Conservation (phyloP, 352 stramenopile species). For the Globisporangium irregulare region DNA sequence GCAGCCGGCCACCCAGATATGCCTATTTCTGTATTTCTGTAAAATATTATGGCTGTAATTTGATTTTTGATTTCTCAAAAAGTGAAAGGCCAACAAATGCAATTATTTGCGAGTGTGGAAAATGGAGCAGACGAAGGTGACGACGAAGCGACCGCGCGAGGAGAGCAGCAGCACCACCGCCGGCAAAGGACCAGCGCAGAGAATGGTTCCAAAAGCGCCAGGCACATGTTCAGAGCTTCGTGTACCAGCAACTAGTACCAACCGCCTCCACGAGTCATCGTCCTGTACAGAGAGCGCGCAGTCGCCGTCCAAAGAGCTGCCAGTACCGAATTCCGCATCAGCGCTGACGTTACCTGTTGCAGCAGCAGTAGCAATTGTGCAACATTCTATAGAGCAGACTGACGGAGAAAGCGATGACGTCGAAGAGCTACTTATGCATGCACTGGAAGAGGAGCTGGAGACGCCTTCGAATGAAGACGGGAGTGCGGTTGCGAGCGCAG, state of each 20-base stretch:
- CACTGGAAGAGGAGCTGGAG: slow-evolving; percentile 18
- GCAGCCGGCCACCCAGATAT: no score
- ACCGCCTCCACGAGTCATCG: not conserved
- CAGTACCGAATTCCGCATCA: not conserved
- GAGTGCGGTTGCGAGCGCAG: no score
- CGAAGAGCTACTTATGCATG: slow-evolving; percentile 13
- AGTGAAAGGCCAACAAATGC: not conserved
- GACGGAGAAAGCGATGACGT: not conserved
- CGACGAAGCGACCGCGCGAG: slow-evolving; percentile 6
- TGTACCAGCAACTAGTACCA: not conserved
- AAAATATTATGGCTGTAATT: not conserved
- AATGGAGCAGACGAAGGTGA: not conserved
- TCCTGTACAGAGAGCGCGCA: not conserved
- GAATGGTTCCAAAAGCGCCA: no score
- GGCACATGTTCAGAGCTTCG: not conserved
- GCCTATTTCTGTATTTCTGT: not conserved
- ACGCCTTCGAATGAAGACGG: not conserved
- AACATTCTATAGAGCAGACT: not conserved
- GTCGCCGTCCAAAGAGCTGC: not conserved
- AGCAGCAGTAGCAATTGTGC: not conserved
- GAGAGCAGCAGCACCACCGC: not conserved
- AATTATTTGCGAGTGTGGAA: no score
- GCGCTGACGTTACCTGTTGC: not conserved
- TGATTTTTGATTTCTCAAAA: not conserved
- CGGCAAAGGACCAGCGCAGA: not conserved